phyloP scores from a whole-genome alignment of 441 rosid genomes.

The Croton laevigatus region DNA sequence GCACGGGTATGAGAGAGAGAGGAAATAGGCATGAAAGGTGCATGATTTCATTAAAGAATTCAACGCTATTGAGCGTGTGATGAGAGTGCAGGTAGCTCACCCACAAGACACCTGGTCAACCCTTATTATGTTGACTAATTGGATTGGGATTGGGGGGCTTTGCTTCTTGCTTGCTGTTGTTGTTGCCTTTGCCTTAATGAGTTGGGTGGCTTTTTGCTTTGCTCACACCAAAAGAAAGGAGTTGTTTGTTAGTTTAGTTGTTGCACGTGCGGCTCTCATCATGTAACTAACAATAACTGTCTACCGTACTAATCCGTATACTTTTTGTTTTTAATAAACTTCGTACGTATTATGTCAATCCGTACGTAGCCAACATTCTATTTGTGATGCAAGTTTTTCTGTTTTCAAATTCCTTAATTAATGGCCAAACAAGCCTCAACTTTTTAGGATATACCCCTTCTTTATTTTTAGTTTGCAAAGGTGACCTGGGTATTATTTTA shows the following conservation, averaged over 20 bases:
- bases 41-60: conserved; percentile 91
- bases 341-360: too few species aligned
- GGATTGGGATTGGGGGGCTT: not conserved
- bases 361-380: too few species aligned
- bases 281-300: not conserved
- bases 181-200: too few species aligned
- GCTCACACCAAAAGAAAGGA: conserved; percentile 21
- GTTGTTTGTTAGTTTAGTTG: conserved; percentile 5
- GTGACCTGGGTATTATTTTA: too few species aligned
- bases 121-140: conserved; percentile 22
- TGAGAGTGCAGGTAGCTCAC: conserved; percentile 81
- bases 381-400: too few species aligned
- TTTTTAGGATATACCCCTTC: too few species aligned
- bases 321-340: too few species aligned
- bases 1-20: conserved; percentile 10
- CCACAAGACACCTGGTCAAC: conserved; percentile 85
- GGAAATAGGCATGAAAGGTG: conserved; percentile 45
- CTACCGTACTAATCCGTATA: not conserved
- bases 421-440: too few species aligned
- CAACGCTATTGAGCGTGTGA: conserved; percentile 92
- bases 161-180: not conserved
- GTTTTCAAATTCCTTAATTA: too few species aligned
- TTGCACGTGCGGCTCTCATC: conserved; percentile 27
- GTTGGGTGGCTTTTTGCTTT: conserved; percentile 28
- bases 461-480: too few species aligned